Percentiles rank a stretch among this genome's conserved stretches.
phyloP scores from a whole-genome alignment of 495 filamentous ascomycete genomes.

The Aspergillus bertholletiae region DNA sequence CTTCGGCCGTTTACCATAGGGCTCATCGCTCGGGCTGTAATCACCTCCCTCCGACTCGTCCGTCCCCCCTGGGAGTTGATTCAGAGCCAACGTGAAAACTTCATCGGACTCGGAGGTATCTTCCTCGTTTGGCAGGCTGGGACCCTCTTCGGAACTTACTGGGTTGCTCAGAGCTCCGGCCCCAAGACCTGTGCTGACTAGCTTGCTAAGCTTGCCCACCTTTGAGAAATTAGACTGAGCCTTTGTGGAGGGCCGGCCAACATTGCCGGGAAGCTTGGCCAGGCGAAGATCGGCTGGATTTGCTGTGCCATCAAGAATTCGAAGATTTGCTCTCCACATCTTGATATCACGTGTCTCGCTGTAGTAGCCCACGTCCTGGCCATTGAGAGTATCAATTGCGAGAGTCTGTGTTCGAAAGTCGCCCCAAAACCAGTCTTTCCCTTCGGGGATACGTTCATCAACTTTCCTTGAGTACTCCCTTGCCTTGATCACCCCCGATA shows the following conservation, averaged over 20 bases:
- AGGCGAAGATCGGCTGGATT: slow-evolving; percentile 19
- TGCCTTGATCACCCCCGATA: slow-evolving; percentile 34
- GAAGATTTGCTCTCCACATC: slow-evolving; percentile 44
- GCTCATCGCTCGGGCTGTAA: slow-evolving; percentile 13
- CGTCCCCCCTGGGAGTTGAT: slow-evolving; percentile 20
- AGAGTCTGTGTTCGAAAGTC: slow-evolving; percentile 53
- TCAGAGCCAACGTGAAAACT: slow-evolving; percentile 14
- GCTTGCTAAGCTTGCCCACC: slow-evolving; percentile 32
- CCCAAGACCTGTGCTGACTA: slow-evolving; percentile 31
- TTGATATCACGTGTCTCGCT: slow-evolving; percentile 39
- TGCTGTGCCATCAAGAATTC: slow-evolving; percentile 37
- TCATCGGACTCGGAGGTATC: slow-evolving; percentile 9
- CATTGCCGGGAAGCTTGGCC: slow-evolving; percentile 19
- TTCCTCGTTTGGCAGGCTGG: neutral
- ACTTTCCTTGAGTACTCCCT: slow-evolving; percentile 39
- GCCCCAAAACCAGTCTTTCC: slow-evolving; percentile 53
- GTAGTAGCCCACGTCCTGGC: slow-evolving; percentile 40
- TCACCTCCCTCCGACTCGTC: slow-evolving; percentile 23
- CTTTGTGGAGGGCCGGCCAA: slow-evolving; percentile 24
- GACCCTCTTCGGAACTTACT: slow-evolving; percentile 16
- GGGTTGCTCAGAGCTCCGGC: slow-evolving; percentile 19
- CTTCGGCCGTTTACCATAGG: slow-evolving; percentile 12
- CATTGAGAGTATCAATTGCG: slow-evolving; percentile 51
- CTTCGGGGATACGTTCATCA: slow-evolving; percentile 43
- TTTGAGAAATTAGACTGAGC: slow-evolving; percentile 22